These are phyloP conservation scores for Diaporthe sp. DNA, from an alignment of 2,329 filamentous ascomycete genomes.

Conservation along the genomic window DNA sequence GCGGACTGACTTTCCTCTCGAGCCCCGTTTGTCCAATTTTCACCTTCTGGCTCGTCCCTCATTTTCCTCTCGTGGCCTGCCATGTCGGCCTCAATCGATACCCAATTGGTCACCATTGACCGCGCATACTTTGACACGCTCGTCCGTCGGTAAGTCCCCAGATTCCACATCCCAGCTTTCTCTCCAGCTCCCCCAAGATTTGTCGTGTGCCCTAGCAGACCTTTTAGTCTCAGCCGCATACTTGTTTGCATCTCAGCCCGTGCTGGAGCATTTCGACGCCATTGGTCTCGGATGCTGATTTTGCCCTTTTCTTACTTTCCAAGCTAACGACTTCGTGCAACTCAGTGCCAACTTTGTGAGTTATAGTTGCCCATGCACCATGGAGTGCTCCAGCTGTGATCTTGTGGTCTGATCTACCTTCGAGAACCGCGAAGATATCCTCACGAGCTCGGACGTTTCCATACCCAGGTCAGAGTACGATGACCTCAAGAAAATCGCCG, in stretches of 20 bases:
- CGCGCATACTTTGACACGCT: conserved; percentile 72
- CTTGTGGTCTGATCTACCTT: conserved; percentile 29
- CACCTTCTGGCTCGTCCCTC: not conserved
- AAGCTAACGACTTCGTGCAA: not conserved
- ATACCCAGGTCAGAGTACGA: conserved; percentile 74
- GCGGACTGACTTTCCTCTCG: not conserved
- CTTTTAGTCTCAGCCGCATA: not conserved
- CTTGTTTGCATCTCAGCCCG: not conserved
- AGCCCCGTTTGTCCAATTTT: not conserved
- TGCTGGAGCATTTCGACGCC: not conserved
- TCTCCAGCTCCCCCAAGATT: not conserved
- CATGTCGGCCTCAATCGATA: conserved; percentile 32
- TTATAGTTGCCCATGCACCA: conserved; percentile 40
- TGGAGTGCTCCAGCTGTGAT: conserved; percentile 26
- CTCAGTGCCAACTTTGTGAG: conserved; percentile 62
- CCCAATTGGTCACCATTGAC: conserved; percentile 65
- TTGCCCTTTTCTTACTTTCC: not conserved
- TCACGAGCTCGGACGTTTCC: conserved; percentile 58
- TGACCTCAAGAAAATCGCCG: conserved; percentile 62
- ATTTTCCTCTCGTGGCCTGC: not conserved
- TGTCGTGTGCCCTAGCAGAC: not conserved
- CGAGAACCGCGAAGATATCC: conserved; percentile 46
- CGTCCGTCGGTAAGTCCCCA: conserved; percentile 66
- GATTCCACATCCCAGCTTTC: not conserved
- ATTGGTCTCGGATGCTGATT: conserved; percentile 21